Percentiles rank a stretch among this genome's conserved stretches.
These are phyloP conservation scores for Russula earlei DNA, from an alignment of 768 basidiomycete genomes.

Conservation along the genomic window DNA sequence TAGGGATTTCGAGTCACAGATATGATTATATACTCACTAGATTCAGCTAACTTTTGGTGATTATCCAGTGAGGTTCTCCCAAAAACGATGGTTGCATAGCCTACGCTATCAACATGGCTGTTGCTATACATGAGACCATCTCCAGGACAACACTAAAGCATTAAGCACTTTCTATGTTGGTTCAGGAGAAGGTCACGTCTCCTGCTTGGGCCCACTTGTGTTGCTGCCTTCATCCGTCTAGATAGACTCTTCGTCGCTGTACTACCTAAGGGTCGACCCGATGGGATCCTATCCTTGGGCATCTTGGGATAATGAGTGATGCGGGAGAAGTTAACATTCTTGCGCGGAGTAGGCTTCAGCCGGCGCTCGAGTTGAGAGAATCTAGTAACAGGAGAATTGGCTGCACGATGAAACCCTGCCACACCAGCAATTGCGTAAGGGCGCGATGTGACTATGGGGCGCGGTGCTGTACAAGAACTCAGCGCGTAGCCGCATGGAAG, in stretches of 20 bases:
- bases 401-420: slow-evolving; percentile 9
- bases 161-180: slow-evolving; percentile 6
- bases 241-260: background rate
- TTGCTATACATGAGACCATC: background rate
- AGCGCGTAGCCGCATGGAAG: background rate
- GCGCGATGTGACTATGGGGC: slow-evolving; percentile 2
- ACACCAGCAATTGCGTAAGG: slow-evolving; percentile 9
- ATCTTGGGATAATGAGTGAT: background rate
- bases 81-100: slow-evolving; percentile 7
- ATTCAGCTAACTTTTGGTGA: background rate
- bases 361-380: background rate
- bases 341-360: slow-evolving; percentile 5
- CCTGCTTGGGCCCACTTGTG: slow-evolving; percentile 1
- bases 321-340: background rate
- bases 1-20: background rate
- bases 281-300: background rate
- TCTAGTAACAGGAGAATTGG: background rate
- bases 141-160: background rate
- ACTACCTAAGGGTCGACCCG: background rate
- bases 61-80: background rate
- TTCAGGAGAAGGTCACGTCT: background rate
- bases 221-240: background rate
- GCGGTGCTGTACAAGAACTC: background rate
- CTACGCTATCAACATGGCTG: slow-evolving; percentile 4
- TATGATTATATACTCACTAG: background rate